A percentile compares a stretch with the other conserved stretches of the same genome.
Evolutionary conservation across 2,329 filamentous ascomycete species (phyloP).

Genomic region (Pseudocercospora musae): DNA sequence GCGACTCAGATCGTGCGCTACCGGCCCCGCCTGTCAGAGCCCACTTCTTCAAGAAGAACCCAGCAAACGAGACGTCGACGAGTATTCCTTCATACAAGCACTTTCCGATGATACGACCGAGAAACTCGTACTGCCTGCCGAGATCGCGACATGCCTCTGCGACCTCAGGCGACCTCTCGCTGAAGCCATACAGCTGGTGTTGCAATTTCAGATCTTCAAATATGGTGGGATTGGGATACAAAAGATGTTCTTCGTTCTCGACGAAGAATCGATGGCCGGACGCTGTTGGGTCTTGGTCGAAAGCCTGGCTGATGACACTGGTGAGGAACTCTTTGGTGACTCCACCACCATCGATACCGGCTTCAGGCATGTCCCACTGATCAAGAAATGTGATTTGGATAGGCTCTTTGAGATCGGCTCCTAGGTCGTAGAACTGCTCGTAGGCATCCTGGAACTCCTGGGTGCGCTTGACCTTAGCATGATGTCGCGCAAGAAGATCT

Average conservation of each 20-base stretch:
- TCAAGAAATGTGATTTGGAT: slow-evolving; percentile 97
- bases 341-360: slow-evolving; percentile 93
- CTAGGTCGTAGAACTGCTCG: slow-evolving; percentile 74
- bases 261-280: slow-evolving; percentile 60
- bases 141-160: slow-evolving; percentile 38
- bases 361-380: slow-evolving; percentile 79
- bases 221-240: slow-evolving; percentile 80
- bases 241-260: slow-evolving; percentile 77
- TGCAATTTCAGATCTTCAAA: slow-evolving; percentile 26
- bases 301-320: slow-evolving; percentile 81
- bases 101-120: slow-evolving; percentile 90
- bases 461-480: slow-evolving; percentile 75
- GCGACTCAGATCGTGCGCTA: slow-evolving; percentile 62
- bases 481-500: slow-evolving; percentile 56
- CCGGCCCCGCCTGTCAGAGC: slow-evolving; percentile 66
- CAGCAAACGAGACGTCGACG: slow-evolving; percentile 86
- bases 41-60: slow-evolving; percentile 97
- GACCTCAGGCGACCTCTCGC: slow-evolving; percentile 12
- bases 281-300: slow-evolving; percentile 53
- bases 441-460: slow-evolving; percentile 83
- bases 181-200: slow-evolving; percentile 9
- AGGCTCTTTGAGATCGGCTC: slow-evolving; percentile 82
- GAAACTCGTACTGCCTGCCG: slow-evolving; percentile 78
- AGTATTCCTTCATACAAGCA: slow-evolving; percentile 97
- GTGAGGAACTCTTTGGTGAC: slow-evolving; percentile 97